Evolutionary conservation across 164 flowering plant species (phyloP), one percentile per base, ranked within the genome.

Genomic region (Pachysandra terminalis): DNA sequence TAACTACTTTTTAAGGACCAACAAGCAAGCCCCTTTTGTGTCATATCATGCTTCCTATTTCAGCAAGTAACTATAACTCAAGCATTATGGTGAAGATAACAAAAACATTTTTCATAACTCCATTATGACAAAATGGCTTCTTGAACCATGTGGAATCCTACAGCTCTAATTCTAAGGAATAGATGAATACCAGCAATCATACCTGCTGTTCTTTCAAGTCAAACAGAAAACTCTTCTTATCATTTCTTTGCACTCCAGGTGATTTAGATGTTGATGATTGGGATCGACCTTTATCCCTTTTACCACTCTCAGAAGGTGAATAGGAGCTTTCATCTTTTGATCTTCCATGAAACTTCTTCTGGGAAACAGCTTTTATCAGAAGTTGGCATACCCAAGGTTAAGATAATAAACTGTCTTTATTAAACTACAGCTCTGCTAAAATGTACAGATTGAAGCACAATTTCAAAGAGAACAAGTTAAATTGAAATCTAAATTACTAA

Each of bases 121-220:
- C 51, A 12, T 45, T 1, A 45, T 45, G 6, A 15, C 16, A 45
- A 45, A 45, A 12, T 45, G 14, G 51, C 4, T 45, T 45, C 14
- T 45, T 45, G 51, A 45, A 45, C 10, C 17, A 45, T 12, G 10
- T 10, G n/a, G n/a, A 25, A 58, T 24, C 61, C 19, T 27, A 25
- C 37, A 27, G 17, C n/a, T n/a, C n/a, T n/a, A n/a, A n/a, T 16
- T 25, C 17, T 26, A 26, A 45, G 51, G 17, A 45, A 15, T 55
- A 10, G 23, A 26, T 28, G 59, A 26, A 24, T 26, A 22, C 0
- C n/a, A n/a, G n/a, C n/a, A 5, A 68, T 2, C 53, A 61, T 76
- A 85, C 97, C 97, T 86, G 92, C 70, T 81, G 84, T 68, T 91
- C 97, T 67, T 81, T 87, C 17, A 71, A 35, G 60, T 85, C 91